phyloP scores from a whole-genome alignment of 2,329 filamentous ascomycete species.

The Fusarium decemcellulare region DNA sequence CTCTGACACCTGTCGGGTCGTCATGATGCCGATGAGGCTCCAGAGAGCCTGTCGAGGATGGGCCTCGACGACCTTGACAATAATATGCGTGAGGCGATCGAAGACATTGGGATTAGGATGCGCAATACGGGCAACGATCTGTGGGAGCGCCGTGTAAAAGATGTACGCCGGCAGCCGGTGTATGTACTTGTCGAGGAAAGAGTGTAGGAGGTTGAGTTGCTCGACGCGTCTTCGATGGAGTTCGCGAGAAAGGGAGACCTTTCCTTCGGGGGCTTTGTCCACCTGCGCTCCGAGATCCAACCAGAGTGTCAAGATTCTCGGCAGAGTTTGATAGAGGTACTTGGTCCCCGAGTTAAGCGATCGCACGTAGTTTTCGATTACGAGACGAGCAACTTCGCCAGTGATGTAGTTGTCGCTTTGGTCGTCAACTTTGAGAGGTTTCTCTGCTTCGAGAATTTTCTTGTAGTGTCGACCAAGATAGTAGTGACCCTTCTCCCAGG shows the following conservation, averaged over 20 bases:
- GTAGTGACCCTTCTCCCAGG: slow-evolving; percentile 98
- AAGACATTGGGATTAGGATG: slow-evolving; percentile 87
- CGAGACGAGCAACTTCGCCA: slow-evolving; percentile 88
- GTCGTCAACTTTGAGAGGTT: slow-evolving; percentile 79
- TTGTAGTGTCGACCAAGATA: slow-evolving; percentile 98
- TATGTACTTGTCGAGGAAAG: slow-evolving; percentile 85
- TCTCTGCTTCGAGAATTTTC: slow-evolving; percentile 93
- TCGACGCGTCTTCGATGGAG: slow-evolving; percentile 71
- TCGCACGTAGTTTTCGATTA: slow-evolving; percentile 93
- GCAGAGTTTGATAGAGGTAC: slow-evolving; percentile 95
- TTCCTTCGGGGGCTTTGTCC: slow-evolving; percentile 71
- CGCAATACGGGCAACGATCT: slow-evolving; percentile 95
- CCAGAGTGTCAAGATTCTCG: slow-evolving; percentile 93
- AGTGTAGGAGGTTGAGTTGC: slow-evolving; percentile 78
- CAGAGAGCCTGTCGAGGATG: slow-evolving; percentile 94
- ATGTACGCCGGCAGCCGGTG: slow-evolving; percentile 79
- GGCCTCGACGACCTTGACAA: slow-evolving; percentile 86
- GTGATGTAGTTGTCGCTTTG: slow-evolving; percentile 83
- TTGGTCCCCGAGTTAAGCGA: slow-evolving; percentile 92
- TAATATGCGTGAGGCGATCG: slow-evolving; percentile 81
- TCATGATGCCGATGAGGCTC: slow-evolving; percentile 90
- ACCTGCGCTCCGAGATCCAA: slow-evolving; percentile 88
- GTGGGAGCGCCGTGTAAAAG: slow-evolving; percentile 87
- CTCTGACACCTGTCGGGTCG: slow-evolving; percentile 79
- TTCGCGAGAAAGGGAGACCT: slow-evolving; percentile 66